Evolutionary conservation across 768 basidiomycete genomes (phyloP).

Genomic region (Psilocybe tampanensis): DNA sequence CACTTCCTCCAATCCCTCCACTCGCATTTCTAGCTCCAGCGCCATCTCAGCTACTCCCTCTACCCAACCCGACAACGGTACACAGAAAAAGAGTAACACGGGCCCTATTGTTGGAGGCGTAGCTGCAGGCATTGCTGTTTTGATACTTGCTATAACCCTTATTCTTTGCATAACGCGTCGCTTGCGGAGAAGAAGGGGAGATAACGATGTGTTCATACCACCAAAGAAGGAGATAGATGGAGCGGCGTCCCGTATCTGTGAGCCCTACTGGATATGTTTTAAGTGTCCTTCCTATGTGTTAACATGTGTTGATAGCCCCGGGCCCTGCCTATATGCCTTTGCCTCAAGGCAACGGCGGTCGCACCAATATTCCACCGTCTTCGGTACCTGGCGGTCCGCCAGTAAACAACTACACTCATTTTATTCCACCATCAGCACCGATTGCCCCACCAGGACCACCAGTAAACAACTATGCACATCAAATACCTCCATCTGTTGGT

Average conservation of each 20-base stretch:
- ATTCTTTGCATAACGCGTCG: not conserved
- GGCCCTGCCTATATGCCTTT: not conserved
- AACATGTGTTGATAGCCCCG: too few relatives aligned
- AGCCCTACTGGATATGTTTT: not conserved
- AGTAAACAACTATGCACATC: too few relatives aligned
- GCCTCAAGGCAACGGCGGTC: not conserved
- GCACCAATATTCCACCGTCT: not conserved
- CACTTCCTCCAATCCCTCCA: not conserved
- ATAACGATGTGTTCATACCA: not conserved
- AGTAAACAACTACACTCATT: not conserved
- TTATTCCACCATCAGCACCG: not conserved
- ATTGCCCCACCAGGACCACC: not conserved
- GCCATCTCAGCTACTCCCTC: not conserved
- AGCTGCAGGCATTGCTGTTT: not conserved
- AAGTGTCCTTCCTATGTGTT: not conserved
- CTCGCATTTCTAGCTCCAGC: not conserved
- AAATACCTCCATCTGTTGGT: too few relatives aligned
- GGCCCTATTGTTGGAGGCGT: slow-evolving; percentile 4
- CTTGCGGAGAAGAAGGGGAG: not conserved
- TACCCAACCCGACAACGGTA: not conserved
- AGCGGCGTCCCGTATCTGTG: not conserved
- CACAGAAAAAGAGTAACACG: not conserved
- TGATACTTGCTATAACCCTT: not conserved
- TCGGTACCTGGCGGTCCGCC: not conserved
- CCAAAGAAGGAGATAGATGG: slow-evolving; percentile 6